Percentiles rank a stretch among this genome's conserved stretches.
Conservation (phyloP, 2,329 filamentous ascomycete genomes). For the Metarhizium guizhouense region DNA sequence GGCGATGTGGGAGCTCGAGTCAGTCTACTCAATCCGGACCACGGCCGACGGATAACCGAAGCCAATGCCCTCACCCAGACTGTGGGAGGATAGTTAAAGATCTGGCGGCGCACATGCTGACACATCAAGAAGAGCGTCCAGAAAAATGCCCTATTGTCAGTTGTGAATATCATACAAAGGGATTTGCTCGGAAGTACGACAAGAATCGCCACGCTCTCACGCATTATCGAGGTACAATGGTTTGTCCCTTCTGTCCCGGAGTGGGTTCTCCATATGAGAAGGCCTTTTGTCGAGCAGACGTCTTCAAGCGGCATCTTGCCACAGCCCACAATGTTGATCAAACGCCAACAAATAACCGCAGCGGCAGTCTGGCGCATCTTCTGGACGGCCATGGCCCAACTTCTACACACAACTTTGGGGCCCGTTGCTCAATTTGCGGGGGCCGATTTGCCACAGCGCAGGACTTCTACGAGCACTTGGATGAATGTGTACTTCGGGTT, state of each 20-base stretch:
- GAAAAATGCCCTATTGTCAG: conserved; percentile 93
- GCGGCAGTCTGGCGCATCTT: conserved; percentile 9
- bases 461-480: conserved; percentile 95
- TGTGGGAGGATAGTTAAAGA: conserved; percentile 54
- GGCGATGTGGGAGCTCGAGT: conserved; percentile 14
- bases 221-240: conserved; percentile 97
- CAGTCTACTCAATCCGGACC: conserved; percentile 19
- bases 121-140: conserved; percentile 84
- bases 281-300: conserved; percentile 91
- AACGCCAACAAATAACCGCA: conserved; percentile 76
- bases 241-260: conserved; percentile 91
- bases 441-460: conserved; percentile 75
- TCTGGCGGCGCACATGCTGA: conserved; percentile 84
- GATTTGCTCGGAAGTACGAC: conserved; percentile 94
- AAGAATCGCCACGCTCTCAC: conserved; percentile 95
- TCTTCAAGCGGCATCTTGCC: conserved; percentile 93
- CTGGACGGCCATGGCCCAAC: conserved; percentile 1
- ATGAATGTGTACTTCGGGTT: conserved; percentile 53
- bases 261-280: conserved; percentile 83
- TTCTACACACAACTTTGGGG: conserved; percentile 34
- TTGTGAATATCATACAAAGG: conserved; percentile 90
- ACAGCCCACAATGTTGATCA: conserved; percentile 92
- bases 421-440: conserved; percentile 84
- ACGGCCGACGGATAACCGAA: conserved; percentile 29
- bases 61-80: conserved; percentile 46